Base-by-base conservation (phyloP, 345 rosid species). In the Clausena lansium region DNA sequence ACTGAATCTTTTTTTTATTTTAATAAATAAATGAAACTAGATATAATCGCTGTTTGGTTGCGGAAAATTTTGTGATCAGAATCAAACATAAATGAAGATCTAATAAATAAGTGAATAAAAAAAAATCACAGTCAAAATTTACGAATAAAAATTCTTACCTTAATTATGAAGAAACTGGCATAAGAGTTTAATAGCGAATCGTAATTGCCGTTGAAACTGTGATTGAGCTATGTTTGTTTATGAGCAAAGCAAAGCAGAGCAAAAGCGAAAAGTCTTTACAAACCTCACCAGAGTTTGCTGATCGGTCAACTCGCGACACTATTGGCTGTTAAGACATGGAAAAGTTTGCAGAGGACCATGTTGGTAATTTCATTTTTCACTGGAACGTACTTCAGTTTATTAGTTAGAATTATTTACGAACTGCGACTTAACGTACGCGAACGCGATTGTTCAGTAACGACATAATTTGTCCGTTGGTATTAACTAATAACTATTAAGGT, bases 11-110 rank as follows among this genome's bases (percentile, higher is more conserved):
- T 33, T 24, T 24, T 35, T 57, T 9, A 0, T 10, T 3, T 50
- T 4, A 10, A 45, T 22, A 35, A 35, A 55, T 58, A 58, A 35
- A 57, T 57, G 36, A 35, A 57, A 32, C 62, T 9, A 6, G 19
- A 28, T 27, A 8, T 30, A 70, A 4, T 54, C 55, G 41, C 27
- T 25, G 47, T 45, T 45, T 45, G 50, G 36, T 13, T 6, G 64
- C 58, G 24, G 65, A 72, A 17, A 59, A 24, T 25, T 47, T 11
- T 45, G 41, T 8, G 66, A 73, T 59, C 41, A 13, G 28, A 74
- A 75, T 32, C n/a, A 75, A 24, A 52, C 63, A 65, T 5, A 52
- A 67, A 5, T 0, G 30, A 76, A 76, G 79, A 76, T 76, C 79
- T 67, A 55, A 66, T 50, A 63, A 64, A 67, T 19, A 15, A 28